These are phyloP conservation scores for Mycena metata DNA, from an alignment of 768 basidiomycete species.

Conservation along the genomic window DNA sequence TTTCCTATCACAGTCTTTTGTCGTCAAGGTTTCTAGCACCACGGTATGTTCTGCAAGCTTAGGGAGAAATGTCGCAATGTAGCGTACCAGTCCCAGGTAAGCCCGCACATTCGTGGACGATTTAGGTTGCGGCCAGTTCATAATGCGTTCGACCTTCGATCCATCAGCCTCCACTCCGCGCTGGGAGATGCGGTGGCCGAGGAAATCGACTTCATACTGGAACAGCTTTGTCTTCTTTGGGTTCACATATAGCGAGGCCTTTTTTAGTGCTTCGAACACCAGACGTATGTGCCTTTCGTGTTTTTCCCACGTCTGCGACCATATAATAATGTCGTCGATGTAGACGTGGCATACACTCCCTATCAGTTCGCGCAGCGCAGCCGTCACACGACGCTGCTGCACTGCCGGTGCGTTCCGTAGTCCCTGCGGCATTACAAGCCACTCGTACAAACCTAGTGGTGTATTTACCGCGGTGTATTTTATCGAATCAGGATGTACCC, in stretches of 20 bases:
- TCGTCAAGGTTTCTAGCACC: slow-evolving; percentile 37
- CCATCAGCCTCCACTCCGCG: slow-evolving; percentile 46
- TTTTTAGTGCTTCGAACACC: slow-evolving; percentile 39
- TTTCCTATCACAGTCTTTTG: slow-evolving; percentile 24
- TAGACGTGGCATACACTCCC: too few species aligned
- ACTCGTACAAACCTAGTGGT: too few species aligned
- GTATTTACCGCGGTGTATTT: too few species aligned
- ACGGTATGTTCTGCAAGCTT: slow-evolving; percentile 37
- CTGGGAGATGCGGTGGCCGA: slow-evolving; percentile 49
- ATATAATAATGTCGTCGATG: too few species aligned
- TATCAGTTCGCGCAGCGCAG: too few species aligned
- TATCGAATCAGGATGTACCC: too few species aligned
- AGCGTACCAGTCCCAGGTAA: slow-evolving; percentile 42
- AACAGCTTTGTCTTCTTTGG: slow-evolving; percentile 47
- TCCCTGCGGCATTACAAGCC: too few species aligned
- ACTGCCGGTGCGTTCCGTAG: too few species aligned
- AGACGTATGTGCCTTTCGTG: too few species aligned
- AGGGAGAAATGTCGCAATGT: slow-evolving; percentile 38
- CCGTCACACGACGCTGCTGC: too few species aligned
- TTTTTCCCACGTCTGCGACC: too few species aligned
- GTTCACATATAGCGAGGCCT: slow-evolving; percentile 44
- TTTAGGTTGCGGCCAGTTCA: slow-evolving; percentile 40
- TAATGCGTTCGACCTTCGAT: slow-evolving; percentile 38
- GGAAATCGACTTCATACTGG: slow-evolving; percentile 44
- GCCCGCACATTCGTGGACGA: slow-evolving; percentile 33